A percentile compares a stretch with the other conserved stretches of the same genome.
Conservation (phyloP, 1,139 yeast species). For the Geotrichum citri-aurantii region DNA sequence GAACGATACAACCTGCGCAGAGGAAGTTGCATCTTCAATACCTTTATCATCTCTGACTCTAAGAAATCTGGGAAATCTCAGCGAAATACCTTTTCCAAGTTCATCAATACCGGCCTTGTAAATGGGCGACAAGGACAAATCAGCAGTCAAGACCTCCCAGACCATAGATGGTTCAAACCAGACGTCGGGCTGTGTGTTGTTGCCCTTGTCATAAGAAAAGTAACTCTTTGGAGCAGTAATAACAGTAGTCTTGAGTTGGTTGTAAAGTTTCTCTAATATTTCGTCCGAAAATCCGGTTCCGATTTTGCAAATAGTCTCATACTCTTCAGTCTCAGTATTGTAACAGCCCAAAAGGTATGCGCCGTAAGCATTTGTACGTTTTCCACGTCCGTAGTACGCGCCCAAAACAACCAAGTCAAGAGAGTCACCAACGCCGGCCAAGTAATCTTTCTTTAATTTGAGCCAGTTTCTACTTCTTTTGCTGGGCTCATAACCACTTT, state of each 20-base stretch:
- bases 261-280: conserved; percentile 54
- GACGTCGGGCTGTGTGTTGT: conserved; percentile 69
- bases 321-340: conserved; percentile 84
- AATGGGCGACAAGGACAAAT: conserved; percentile 83
- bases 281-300: conserved; percentile 98
- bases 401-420: conserved; percentile 91
- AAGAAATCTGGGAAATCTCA: conserved; percentile 86
- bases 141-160: conserved; percentile 93
- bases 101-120: conserved; percentile 81
- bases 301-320: conserved; percentile 91
- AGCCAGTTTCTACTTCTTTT: conserved; percentile 95
- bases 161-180: conserved; percentile 90
- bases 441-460: conserved; percentile 86
- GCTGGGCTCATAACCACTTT: conserved; percentile 87
- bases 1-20: conserved; percentile 86
- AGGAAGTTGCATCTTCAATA: conserved; percentile 82
- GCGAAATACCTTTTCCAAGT: conserved; percentile 81
- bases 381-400: conserved; percentile 90
- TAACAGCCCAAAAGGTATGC: conserved; percentile 89
- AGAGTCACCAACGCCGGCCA: conserved; percentile 84
- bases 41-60: conserved; percentile 83
- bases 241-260: conserved; percentile 62
- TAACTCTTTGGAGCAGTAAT: conserved; percentile 62
- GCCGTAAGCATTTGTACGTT: conserved; percentile 91
- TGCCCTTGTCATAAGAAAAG: conserved; percentile 56